Base-by-base conservation (phyloP, 169 alveolate species). In the Plasmodium vivax region DNA sequence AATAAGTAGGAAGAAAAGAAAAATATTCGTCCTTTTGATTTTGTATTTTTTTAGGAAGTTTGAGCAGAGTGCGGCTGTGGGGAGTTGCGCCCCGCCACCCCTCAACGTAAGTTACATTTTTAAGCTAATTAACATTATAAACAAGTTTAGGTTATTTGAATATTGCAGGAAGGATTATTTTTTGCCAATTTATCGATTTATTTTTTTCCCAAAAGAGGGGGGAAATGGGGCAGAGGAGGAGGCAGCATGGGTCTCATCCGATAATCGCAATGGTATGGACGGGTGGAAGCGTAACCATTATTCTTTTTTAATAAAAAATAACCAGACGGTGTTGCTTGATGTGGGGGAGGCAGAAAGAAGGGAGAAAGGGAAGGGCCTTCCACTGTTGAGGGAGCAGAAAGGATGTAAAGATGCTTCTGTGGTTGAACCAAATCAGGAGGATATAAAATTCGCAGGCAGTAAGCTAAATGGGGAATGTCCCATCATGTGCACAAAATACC, bases 1-100 rank as follows among this genome's bases (percentile, higher is more conserved):
- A 79, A 90, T 90, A 90, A 80, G 14, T 68, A 90, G 74, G 62
- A 90, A 79, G 41, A 90, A 90, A 38, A 58, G 94, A 2, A 79
- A 80, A 74, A 90, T 90, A 80, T 90, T 90, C 51, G 75, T 90
- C 47, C 43, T 90, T 90, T 12, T 80, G 91, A 90, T 90, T 62
- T 62, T 79, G 38, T 32, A 90, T 47, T 80, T 62, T 90, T 90
- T 90, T 80, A 90, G 79, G 74, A 90, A 90, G 43, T 41, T 90
- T 32, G 32, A 90, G 43, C 88, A 79, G 27, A 80, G 36, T 77
- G 56, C n/a, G 10, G 36, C 32, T 30, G 32, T 34, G 34, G 9
- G 77, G 30, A n/a, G 41, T 27, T 51, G 12, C n/a, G 38, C 58
- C 23, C 38, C 30, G 10, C 58, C 54, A 8, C 73, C 68, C n/a